Evolutionary conservation across 1,284 basidiomycete genomes (phyloP), one percentile per base, ranked within the genome.

Genomic region (Dichomitus squalens): DNA sequence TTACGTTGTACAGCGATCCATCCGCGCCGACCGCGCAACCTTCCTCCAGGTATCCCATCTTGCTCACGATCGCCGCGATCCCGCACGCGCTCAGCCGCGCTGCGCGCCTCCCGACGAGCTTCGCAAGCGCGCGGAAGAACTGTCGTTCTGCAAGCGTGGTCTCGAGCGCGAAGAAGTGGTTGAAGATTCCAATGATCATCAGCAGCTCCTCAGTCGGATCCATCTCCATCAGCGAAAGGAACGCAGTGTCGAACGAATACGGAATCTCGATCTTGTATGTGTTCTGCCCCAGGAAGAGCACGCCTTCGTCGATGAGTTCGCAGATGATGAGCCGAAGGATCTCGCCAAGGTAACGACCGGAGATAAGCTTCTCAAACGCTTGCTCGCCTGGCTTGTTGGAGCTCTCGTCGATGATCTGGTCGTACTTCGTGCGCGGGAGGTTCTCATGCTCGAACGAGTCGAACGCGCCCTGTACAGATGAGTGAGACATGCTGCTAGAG

Each of bases 301-400:
- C 91, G 72, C 96, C 96, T 64, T 96, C 90, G 72, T 99, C 96
- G 71, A 98, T 95, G 63, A 99, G 87, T 73, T 99, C 96, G 73
- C 90, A 93, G 60, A 99, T 83, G 66, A 98, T 90, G 27, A 99
- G 81, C 29, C 96, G 89, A 70, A 98, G 85, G 67, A 98, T 93
- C 77, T 99, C 96, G 65, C 96, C 96, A 27, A 99, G 87, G 76
- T 99, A 99, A 53, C 96, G 86, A 58, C 96, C 96, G 0, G 96
- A 96, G 65, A 99, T 98, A 72, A 98, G 89, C 93, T 99, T 99
- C 85, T 93, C 90, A 66, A 95, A 96, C 0, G 92, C 86, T 75
- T 99, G 96, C 76, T 98, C 95, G 52, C 89, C 90, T 2, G 95
- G 95, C 77, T 99, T 99, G 82, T 98, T 98, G 4, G 94, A 96